These are phyloP conservation scores for Venturia aucupariae DNA, from an alignment of 2,329 filamentous ascomycete genomes.

Conservation along the genomic window DNA sequence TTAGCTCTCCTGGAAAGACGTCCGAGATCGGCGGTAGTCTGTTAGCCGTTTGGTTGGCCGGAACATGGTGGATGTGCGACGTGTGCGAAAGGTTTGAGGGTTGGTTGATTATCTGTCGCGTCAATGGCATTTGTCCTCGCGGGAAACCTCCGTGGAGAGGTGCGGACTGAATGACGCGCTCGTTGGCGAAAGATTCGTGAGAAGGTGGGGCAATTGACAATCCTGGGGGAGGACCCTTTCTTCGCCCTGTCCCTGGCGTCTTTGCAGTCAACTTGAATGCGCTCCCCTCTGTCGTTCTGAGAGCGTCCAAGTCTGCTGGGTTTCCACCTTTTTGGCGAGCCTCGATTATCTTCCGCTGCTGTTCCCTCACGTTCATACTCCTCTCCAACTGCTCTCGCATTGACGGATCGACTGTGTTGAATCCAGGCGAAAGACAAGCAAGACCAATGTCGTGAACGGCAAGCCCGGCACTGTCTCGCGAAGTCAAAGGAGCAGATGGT, in stretches of 20 bases:
- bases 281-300: conserved; percentile 24
- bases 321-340: conserved; percentile 60
- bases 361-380: conserved; percentile 85
- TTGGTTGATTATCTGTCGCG: conserved; percentile 70
- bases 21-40: conserved; percentile 88
- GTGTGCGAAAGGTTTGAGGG: conserved; percentile 74
- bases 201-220: conserved; percentile 92
- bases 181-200: conserved; percentile 82
- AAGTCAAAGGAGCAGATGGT: conserved; percentile 63
- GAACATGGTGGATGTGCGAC: conserved; percentile 84
- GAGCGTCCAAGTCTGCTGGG: conserved; percentile 18
- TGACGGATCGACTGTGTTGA: conserved; percentile 89
- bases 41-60: conserved; percentile 81
- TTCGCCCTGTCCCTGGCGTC: conserved; percentile 63
- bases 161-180: conserved; percentile 93
- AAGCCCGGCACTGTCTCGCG: conserved; percentile 60
- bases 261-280: conserved; percentile 43
- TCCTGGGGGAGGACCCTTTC: conserved; percentile 72
- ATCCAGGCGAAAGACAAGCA: conserved; percentile 89
- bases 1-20: conserved; percentile 53
- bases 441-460: conserved; percentile 88
- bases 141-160: conserved; percentile 94
- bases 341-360: conserved; percentile 92
- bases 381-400: conserved; percentile 94
- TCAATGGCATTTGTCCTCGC: conserved; percentile 2